Percentiles rank a stretch among this genome's conserved stretches.
These are phyloP conservation scores for Aspergillus heteromorphus DNA, from an alignment of 495 filamentous ascomycete species.

Conservation along the genomic window DNA sequence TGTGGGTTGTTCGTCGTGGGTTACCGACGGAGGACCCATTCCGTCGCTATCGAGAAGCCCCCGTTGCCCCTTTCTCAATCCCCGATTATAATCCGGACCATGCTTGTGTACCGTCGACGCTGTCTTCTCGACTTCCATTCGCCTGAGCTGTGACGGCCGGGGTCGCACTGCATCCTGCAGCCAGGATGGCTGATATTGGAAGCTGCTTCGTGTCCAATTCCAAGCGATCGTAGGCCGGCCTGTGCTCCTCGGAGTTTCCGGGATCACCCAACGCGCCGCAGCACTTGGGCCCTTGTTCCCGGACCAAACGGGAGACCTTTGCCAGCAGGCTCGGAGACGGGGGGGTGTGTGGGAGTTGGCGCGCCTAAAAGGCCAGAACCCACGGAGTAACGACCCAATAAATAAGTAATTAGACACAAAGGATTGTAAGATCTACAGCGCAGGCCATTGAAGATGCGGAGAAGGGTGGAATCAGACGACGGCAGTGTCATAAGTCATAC, in stretches of 20 bases:
- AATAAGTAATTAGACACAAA: not conserved
- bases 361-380: not conserved
- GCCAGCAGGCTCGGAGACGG: not conserved
- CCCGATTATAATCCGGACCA: not conserved
- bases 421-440: not conserved
- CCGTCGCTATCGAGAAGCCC: not conserved
- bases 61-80: not conserved
- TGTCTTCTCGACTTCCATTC: not conserved
- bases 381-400: not conserved
- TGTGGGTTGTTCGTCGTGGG: not conserved
- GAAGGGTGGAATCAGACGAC: not conserved
- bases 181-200: conserved; percentile 3
- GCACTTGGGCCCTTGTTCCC: not conserved
- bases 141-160: conserved; percentile 2
- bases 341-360: not conserved
- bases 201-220: not conserved
- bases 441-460: not conserved
- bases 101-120: conserved; percentile 3
- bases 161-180: conserved; percentile 16
- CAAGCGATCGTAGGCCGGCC: not conserved
- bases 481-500: not conserved
- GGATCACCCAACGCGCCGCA: not conserved
- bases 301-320: not conserved
- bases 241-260: conserved; percentile 1
- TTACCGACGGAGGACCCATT: not conserved